These are phyloP conservation scores for Petunia hybrid DNA, from an alignment of 305 asterid genomes.

Conservation along the genomic window DNA sequence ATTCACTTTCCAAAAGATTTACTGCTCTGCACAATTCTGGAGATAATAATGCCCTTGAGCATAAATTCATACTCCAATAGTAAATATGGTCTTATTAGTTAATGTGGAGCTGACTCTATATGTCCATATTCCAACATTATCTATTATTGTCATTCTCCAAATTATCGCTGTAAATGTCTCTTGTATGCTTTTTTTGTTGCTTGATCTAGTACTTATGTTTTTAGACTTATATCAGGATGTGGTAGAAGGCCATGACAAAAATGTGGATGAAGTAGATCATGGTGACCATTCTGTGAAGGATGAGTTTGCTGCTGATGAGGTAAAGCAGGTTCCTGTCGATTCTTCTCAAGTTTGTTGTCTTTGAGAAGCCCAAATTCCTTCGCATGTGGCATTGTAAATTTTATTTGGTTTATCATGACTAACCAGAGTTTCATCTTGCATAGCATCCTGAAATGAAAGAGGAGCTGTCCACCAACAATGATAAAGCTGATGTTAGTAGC, in stretches of 20 bases:
- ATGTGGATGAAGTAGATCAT: conserved; percentile 54
- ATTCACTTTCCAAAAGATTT: conserved; percentile 19
- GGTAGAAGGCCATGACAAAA: conserved; percentile 52
- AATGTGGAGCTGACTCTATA: not conserved
- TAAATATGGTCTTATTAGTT: not conserved
- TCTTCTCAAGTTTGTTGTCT: conserved; percentile 47
- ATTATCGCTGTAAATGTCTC: not conserved
- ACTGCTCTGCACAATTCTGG: not conserved
- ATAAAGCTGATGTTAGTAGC: conserved; percentile 27
- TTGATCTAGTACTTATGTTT: not conserved
- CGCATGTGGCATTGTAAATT: conserved; percentile 8
- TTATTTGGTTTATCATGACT: conserved; percentile 15
- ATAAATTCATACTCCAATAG: not conserved
- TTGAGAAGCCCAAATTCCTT: not conserved
- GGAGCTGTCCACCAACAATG: not conserved
- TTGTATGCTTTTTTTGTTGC: not conserved
- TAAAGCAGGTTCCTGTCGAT: conserved; percentile 48
- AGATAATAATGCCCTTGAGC: not conserved
- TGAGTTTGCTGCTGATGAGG: conserved; percentile 43
- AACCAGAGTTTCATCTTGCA: not conserved
- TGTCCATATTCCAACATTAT: not conserved
- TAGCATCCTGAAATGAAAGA: conserved; percentile 30
- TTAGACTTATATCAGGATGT: conserved; percentile 50
- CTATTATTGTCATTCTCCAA: not conserved
- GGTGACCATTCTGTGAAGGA: conserved; percentile 47